Base-by-base conservation (phyloP, 768 basidiomycete species). In the Chalciporus sphaerocephalus region DNA sequence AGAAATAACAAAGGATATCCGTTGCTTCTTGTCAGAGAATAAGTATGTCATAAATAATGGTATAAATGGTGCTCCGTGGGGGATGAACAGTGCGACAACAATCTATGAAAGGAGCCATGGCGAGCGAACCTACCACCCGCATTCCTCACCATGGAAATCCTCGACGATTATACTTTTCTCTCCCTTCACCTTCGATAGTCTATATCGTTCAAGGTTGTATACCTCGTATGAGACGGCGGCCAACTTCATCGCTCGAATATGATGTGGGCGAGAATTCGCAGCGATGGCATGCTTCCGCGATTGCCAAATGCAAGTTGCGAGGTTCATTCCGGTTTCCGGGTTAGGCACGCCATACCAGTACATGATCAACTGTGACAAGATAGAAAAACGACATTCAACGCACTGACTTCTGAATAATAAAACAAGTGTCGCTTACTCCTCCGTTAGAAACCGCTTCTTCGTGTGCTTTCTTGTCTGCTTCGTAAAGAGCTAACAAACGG, bases 301-400 rank as follows among this genome's bases (percentile, higher is more conserved):
- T 67, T 87, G 84, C 94, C 95, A 98, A 33, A 98, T 85, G 69
- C 94, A 97, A 15, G 93, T 96, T 7, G 94, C 92, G 43, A 96
- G 79, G 64, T 97, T 97, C 67, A 87, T 72, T 2, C 92, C 83
- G 0, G 87, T 87, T 28, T 72, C 62, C 39, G 75, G 75, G 54
- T 89, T 70, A 1, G 93, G 93, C 23, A 85, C 75, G 9, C 93
- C 93, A 55, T 92, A 94, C 94, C 95, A 97, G 64, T 97, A 97
- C 61, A 94, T 72, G 41, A 96, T 78, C 24, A 97, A 72, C 80
- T 90, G 47, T 32, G 38, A 28, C 17, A 35, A 25, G 32, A 44
- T 48, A 16, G n/a, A n/a, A n/a, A n/a, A n/a, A 7, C 12, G 9
- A 17, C 17, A 23, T 33, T 60, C 40, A 53, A 33, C 40, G 16